Conservation (phyloP, 371 early-diverging fungal species). For the Actinomucor elegans region DNA sequence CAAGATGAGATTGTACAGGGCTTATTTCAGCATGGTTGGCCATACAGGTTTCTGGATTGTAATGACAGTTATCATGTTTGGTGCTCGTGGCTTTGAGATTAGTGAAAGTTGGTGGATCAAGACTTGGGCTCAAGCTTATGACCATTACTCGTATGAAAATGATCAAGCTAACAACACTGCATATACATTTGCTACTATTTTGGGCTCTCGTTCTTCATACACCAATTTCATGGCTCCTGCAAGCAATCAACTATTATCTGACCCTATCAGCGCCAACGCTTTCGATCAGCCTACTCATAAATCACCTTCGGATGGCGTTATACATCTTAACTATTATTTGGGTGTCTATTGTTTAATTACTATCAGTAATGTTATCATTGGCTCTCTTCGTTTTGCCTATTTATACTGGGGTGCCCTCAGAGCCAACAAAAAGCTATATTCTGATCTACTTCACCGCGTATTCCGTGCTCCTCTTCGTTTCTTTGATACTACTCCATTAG, state of each 20-base stretch:
- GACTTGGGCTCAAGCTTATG: constrained; percentile 26
- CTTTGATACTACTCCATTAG: constrained; percentile 90
- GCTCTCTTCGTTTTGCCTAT: constrained; percentile 27
- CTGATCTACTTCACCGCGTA: constrained; percentile 53
- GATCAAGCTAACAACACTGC: background rate
- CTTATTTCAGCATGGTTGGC: constrained; percentile 66
- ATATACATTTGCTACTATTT: background rate
- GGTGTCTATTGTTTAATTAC: constrained; percentile 15
- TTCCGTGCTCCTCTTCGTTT: constrained; percentile 75
- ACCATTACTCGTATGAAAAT: background rate
- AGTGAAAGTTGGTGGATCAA: constrained; percentile 37
- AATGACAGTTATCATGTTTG: constrained; percentile 39
- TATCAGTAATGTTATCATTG: constrained; percentile 9
- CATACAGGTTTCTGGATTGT: constrained; percentile 55
- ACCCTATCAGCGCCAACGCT: constrained; percentile 10
- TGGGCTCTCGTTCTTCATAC: constrained; percentile 19
- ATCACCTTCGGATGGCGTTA: constrained; percentile 14
- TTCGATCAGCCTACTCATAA: constrained; percentile 1
- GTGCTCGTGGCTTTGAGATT: constrained; percentile 45
- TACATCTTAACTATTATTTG: constrained; percentile 23
- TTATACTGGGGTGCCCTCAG: constrained; percentile 51
- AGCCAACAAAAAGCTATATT: constrained; percentile 53
- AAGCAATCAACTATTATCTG: constrained; percentile 6
- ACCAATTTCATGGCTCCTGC: constrained; percentile 3
- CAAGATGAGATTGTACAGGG: constrained; percentile 53